Evolutionary conservation across 1,284 basidiomycete genomes (phyloP), one percentile per base, ranked within the genome.

Genomic region (Tylopilus sp.): DNA sequence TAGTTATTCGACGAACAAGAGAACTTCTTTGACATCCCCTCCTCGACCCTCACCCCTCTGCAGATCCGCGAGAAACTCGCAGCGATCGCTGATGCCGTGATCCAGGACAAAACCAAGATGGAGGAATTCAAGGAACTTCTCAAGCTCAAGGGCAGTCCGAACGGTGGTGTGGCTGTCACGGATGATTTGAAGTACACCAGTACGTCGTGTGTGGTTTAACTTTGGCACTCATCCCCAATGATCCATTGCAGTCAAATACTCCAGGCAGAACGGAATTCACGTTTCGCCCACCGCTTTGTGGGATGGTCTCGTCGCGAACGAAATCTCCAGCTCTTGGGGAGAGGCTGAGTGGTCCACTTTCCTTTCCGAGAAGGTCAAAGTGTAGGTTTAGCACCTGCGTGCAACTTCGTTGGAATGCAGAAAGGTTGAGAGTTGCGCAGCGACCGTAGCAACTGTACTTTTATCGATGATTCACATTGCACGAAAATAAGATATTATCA

Each of bases 221-320:
- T 28, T 50, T 37, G n/a, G 33, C 24, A n/a, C 39, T 43, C 28
- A 49, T 20, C 45, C 22, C 50, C 29, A 15, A 40, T 25, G 7
- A 28, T 44, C 10, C 22, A 4, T 31, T 52, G 32, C 58, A 88
- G 86, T 94, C 75, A 96, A 96, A 74, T 87, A 90, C 67, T 85
- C 91, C 7, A 80, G 94, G 57, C 94, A 97, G 77, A 97, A 97
- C 61, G 80, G 90, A 7, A 85, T 97, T 48, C 94, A 97, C 63
- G 92, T 96, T 47, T 95, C 93, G 29, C 94, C 94, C 3, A 93
- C 93, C 10, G 88, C 83, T 1, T 74, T 94, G 4, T 92, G 88
- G 83, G 88, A 94, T 65, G 95, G 95, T 8, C 74, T 98, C 31
- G 71, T 94, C 53, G 90, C 85, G 20, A 80, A 76, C 43, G 85